Percentiles rank a stretch among this genome's conserved stretches.
phyloP scores from a whole-genome alignment of 2,329 filamentous ascomycete genomes.

The Pseudocercospora eumusae region DNA sequence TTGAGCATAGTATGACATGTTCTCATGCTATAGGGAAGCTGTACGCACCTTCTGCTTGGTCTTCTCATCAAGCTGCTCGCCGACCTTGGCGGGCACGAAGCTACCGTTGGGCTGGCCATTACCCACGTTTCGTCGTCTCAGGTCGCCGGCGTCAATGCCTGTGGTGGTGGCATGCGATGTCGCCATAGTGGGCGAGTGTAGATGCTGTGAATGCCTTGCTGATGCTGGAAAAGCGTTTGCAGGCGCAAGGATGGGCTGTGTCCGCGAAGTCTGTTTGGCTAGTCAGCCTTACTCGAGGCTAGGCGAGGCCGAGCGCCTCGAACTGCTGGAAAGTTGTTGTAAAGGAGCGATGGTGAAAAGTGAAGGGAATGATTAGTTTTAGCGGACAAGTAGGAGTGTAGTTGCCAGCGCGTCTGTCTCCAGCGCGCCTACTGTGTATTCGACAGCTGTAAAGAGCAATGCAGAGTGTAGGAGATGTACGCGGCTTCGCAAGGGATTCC shows the following conservation, averaged over 20 bases:
- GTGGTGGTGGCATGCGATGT: slow-evolving; percentile 5
- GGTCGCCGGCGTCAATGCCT: slow-evolving; percentile 7
- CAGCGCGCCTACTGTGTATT: slow-evolving; percentile 2
- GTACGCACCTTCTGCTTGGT: slow-evolving; percentile 50
- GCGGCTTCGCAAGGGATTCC: background rate
- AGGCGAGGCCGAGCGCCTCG: slow-evolving; percentile 1
- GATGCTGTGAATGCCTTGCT: background rate
- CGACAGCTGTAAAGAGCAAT: slow-evolving; percentile 3
- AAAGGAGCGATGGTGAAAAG: background rate
- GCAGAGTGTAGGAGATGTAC: background rate
- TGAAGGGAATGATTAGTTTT: slow-evolving; percentile 1
- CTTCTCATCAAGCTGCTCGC: slow-evolving; percentile 45
- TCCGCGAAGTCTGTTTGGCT: slow-evolving; percentile 2
- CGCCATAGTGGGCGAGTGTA: slow-evolving; percentile 2
- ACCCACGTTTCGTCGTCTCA: slow-evolving; percentile 1
- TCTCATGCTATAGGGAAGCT: background rate
- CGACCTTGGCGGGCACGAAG: slow-evolving; percentile 36
- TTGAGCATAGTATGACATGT: background rate
- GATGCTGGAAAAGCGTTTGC: background rate
- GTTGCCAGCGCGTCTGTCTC: background rate
- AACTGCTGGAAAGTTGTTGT: background rate
- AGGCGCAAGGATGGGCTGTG: slow-evolving; percentile 10
- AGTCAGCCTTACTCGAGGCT: slow-evolving; percentile 9
- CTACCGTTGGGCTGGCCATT: background rate
- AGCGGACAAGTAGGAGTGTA: background rate